Base-by-base conservation (phyloP, 768 basidiomycete species). In the Saitozyma sp. region DNA sequence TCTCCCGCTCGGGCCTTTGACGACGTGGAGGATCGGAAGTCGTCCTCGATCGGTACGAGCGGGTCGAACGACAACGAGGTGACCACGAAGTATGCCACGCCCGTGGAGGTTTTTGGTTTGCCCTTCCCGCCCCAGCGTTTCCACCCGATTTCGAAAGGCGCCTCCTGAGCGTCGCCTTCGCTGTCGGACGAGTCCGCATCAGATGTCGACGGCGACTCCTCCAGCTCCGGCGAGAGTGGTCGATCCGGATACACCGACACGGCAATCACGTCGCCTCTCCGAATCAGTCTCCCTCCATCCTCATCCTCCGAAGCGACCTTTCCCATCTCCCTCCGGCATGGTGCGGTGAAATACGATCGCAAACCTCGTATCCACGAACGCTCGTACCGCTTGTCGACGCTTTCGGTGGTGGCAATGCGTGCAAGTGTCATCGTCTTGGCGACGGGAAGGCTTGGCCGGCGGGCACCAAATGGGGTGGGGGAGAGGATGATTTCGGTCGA, bases 131-230 rank as follows among this genome's bases (percentile, higher is more conserved):
- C 20, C 17, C 10, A 50, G 52, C 45, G 19, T 52, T 20, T 55
- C 59, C 40, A 46, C 45, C 11, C 45, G 45, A 46, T 2, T 17
- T 40, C 8, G 63, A 91, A 90, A 11, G 50, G 37, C 11, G 13
- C 10, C 20, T 7, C 29, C 29, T 2, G 29, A 29, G 29, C 29
- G 29, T 50, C 17, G 20, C 49, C 57, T 50, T 58, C 1, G 90
- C 91, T 64, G 83, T 58, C 56, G 50, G 37, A 39, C 16, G 43
- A 37, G 16, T 51, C 58, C 9, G 16, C 87, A 70, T 93, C 92
- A 65, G 87, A 89, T 63, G 91, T 89, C 50, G 92, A 85, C 63
- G 92, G 90, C 72, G 92, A 90, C 71, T 93, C 91, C 65, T 93
- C 89, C 0, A 81, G 86, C 63, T 84, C 86, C 41, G 83, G 66